These are phyloP conservation scores for Yamadazyma buinensis DNA, from an alignment of 1,139 yeast genomes.

Conservation along the genomic window DNA sequence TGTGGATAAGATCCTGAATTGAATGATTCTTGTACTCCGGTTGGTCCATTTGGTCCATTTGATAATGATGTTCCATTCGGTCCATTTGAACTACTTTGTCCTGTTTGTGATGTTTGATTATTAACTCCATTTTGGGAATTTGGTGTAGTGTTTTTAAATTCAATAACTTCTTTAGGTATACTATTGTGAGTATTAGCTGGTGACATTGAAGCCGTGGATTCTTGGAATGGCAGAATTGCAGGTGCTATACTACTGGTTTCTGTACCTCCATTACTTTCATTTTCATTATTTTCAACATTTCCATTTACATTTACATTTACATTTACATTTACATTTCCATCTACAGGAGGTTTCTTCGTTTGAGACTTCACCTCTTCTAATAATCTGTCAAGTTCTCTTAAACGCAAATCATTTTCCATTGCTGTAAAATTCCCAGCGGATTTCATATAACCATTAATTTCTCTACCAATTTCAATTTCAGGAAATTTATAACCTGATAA, in stretches of 20 bases:
- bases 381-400: conserved; percentile 19
- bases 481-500: conserved; percentile 23
- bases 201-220: no score
- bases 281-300: not conserved
- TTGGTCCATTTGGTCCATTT: not conserved
- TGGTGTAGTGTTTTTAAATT: not conserved
- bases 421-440: conserved; percentile 14
- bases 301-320: not conserved
- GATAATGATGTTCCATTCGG: not conserved
- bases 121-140: not conserved
- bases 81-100: not conserved
- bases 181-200: no score
- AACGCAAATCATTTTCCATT: conserved; percentile 22
- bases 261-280: not conserved
- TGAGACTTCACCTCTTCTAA: conserved; percentile 3
- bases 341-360: not conserved
- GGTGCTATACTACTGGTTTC: no score
- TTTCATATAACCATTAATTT: conserved; percentile 12
- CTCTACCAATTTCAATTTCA: conserved; percentile 26
- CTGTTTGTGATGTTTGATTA: not conserved
- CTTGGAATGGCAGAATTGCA: no score
- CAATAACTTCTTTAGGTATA: not conserved
- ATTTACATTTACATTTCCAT: not conserved
- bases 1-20: not conserved
- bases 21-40: not conserved